Evolutionary conservation across 2,329 filamentous ascomycete species (phyloP).

Genomic region (Dactylella cylindrospora): DNA sequence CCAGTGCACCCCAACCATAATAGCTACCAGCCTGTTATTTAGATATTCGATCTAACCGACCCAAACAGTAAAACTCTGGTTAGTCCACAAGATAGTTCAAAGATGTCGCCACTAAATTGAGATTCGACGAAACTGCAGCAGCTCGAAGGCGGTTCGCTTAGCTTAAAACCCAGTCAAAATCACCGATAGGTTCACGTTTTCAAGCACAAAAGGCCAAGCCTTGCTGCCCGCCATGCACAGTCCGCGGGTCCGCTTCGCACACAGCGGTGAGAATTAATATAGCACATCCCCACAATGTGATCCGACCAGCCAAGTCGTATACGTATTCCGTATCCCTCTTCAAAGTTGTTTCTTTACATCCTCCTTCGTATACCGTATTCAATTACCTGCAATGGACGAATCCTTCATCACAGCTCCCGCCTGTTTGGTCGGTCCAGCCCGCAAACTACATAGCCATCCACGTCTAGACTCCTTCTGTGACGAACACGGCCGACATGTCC

Average conservation of each 20-base stretch:
- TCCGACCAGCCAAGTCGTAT: too few species aligned
- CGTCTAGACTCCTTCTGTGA: conserved; percentile 51
- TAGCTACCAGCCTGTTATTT: too few species aligned
- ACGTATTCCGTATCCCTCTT: too few species aligned
- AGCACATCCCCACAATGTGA: conserved; percentile 10
- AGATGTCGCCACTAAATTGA: too few species aligned
- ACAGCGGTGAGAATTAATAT: conserved; percentile 17
- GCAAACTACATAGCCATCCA: conserved; percentile 40
- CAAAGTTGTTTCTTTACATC: too few species aligned
- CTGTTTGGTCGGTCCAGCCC: conserved; percentile 38
- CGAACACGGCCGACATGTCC: conserved; percentile 52
- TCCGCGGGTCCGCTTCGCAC: conserved; percentile 26
- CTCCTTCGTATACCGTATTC: too few species aligned
- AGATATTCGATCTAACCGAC: too few species aligned
- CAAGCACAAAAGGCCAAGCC: conserved; percentile 14
- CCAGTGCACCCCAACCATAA: too few species aligned
- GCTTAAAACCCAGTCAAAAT: conserved; percentile 25
- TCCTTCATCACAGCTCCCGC: conserved; percentile 31
- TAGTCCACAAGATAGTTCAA: too few species aligned
- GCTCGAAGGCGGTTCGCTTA: too few species aligned
- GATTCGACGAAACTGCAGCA: too few species aligned
- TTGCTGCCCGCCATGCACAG: neutral
- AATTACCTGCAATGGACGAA: conserved; percentile 39
- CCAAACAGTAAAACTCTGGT: too few species aligned
- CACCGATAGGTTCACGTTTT: conserved; percentile 26